Base-by-base conservation (phyloP, 2,329 filamentous ascomycete genomes). In the Nigrospora sphaerica region DNA sequence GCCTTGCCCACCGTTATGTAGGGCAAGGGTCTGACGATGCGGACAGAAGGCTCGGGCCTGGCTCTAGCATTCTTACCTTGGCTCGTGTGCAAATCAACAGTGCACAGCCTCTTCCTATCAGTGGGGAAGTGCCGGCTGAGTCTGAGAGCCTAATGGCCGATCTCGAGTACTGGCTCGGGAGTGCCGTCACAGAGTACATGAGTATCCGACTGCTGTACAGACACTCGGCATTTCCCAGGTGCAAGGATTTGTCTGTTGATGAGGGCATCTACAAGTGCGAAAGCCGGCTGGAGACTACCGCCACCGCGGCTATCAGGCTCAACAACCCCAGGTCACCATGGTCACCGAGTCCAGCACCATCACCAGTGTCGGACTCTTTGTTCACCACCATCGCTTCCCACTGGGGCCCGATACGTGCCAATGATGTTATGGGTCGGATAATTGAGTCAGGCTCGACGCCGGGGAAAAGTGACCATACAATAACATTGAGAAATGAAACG, bases 121-220 rank as follows among this genome's bases (percentile, higher is more conserved):
- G 28, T 23, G 19, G 33, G 9, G 10, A 44, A 12, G 40, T 11
- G 3, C 18, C 23, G 23, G 23, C n/a, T 11, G 33, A 32, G 13
- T 73, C 79, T 0, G 77, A 82, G 12, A 69, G 76, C 36, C 63
- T 83, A 32, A 78, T 85, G 14, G 70, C 77, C 19, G 77, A 82
- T 47, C 65, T 84, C 12, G 77, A 83, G 54, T 63, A 67, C 31
- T 72, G 81, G 46, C 70, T 84, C 3, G 77, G 78, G 31, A 66
- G 69, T 44, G 65, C 65, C 4, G 60, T 60, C 17, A 68, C 67
- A 14, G 67, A 72, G 32, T 83, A 78, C 51, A 61, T 83, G 42
- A 69, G 69, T 3, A 65, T 83, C 14, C 65, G 66, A 17, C 53
- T 83, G 9, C 72, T 64, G 7, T 84, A 83, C 54, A 66, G 67